These are phyloP conservation scores for Paecilomyces sp. DNA, from an alignment of 2,329 filamentous ascomycete genomes.

Conservation along the genomic window DNA sequence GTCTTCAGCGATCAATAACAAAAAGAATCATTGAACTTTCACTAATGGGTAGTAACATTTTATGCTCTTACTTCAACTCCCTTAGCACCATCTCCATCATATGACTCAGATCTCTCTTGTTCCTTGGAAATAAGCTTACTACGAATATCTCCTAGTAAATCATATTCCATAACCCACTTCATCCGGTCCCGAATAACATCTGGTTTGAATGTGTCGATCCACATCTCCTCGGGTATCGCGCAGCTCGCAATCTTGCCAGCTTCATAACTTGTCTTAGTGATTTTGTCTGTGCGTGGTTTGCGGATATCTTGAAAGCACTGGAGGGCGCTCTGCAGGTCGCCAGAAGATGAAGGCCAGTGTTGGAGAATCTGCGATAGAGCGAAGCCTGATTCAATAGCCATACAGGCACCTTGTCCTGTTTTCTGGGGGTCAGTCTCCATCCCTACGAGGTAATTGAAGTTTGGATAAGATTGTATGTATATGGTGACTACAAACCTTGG, in stretches of 20 bases:
- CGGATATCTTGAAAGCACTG: slow-evolving; percentile 9
- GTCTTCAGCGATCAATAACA: no score
- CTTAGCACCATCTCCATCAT: no score
- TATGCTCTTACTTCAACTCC: no score
- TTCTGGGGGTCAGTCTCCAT: no score
- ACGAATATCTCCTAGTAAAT: slow-evolving; percentile 13
- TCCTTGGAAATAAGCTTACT: neutral
- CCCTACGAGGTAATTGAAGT: no score
- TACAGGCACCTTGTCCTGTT: slow-evolving; percentile 25
- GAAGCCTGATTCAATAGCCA: slow-evolving; percentile 28
- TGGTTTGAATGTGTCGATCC: slow-evolving; percentile 11
- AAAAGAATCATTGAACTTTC: no score
- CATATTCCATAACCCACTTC: slow-evolving; percentile 19
- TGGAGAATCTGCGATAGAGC: slow-evolving; percentile 23
- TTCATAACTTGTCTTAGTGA: slow-evolving; percentile 6
- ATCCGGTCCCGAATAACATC: slow-evolving; percentile 11
- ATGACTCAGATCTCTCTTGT: neutral
- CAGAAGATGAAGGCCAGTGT: slow-evolving; percentile 16
- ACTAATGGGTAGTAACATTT: no score
- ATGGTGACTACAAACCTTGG: slow-evolving; percentile 15
- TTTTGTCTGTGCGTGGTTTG: slow-evolving; percentile 28
- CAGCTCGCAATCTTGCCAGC: slow-evolving; percentile 18
- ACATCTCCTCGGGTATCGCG: slow-evolving; percentile 13
- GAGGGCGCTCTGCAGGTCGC: slow-evolving; percentile 11
- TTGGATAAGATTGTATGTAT: no score